Conservation (phyloP, 164 flowering plant species). For the Amborella trichopoda region DNA sequence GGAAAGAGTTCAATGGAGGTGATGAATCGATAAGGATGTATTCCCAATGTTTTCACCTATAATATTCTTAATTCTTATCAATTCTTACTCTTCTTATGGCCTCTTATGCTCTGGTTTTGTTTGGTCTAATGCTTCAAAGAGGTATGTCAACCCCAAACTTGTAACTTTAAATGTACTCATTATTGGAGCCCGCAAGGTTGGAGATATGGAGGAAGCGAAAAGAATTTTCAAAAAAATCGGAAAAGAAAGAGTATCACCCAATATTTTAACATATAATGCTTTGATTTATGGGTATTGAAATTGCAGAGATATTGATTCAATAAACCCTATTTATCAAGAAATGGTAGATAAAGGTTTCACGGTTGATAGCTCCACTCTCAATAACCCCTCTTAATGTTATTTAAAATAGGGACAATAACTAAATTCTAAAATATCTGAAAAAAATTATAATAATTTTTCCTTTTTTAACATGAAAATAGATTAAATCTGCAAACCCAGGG, state of each 20-base stretch:
- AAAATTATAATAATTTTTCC: no score
- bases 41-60: conserved; percentile 47
- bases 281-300: conserved; percentile 77
- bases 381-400: no score
- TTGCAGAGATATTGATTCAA: conserved; percentile 52
- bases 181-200: conserved; percentile 61
- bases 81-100: conserved; percentile 49
- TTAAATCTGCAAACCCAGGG: no score
- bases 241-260: conserved; percentile 36
- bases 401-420: no score
- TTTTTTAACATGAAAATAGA: no score
- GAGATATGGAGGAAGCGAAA: conserved; percentile 61
- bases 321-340: conserved; percentile 44
- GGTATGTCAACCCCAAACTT: conserved; percentile 46
- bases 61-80: conserved; percentile 73
- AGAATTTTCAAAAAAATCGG: conserved; percentile 31
- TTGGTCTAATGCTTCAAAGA: conserved; percentile 37
- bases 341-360: conserved; percentile 50
- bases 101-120: conserved; percentile 30
- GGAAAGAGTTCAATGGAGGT: conserved; percentile 52
- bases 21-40: conserved; percentile 50
- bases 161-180: conserved; percentile 53
- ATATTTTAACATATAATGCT: conserved; percentile 39
- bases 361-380: conserved; percentile 65
- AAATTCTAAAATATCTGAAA: no score